Evolutionary conservation across 2,329 filamentous ascomycete species (phyloP), one percentile per base, ranked within the genome.

Genomic region (Trichoderma cornu-damae): DNA sequence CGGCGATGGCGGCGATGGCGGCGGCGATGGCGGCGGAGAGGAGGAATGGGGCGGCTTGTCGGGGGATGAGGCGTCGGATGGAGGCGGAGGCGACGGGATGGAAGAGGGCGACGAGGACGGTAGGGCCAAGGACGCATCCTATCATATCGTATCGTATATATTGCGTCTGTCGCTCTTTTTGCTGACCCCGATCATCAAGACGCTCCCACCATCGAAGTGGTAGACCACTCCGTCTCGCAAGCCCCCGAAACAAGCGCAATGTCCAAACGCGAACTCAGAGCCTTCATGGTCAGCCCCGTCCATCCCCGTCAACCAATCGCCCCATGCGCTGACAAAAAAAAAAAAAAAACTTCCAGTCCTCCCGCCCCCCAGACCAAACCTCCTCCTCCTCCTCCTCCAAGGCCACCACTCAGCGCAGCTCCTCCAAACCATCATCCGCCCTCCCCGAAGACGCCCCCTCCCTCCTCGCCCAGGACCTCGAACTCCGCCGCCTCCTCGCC

Each of bases 391-490:
- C 40, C n/a, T 53, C 57, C 42, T 40, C 62, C 30, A 59, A 61
- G 63, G 58, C 61, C 60, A 9, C 55, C 56, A 48, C 61, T 47
- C 59, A 65, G 37, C 22, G 64, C 52, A 57, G 62, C 61, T 20
- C 67, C 28, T 37, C 58, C n/a, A 52, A 47, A 14, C 57, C 65
- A 63, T 58, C 70, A 65, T 56, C 65, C 65, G 34, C 72, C 69
- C 62, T 73, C 52, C 71, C 79, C 59, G 83, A 87, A 67, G 82
- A 87, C 67, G 80, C 80, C 51, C 79, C 79, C 61, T 81, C 81
- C 9, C 88, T 96, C 61, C 80, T 97, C 16, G 91, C 92, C 70
- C 92, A 96, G 71, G 94, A 97, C 71, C 84, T 96, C 54, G 92
- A 90, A 37, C 84, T 99, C 12, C 93, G 96, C 71, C 87, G 91